phyloP scores from a whole-genome alignment of 2,329 filamentous ascomycete species.

The Colletotrichum sojae region DNA sequence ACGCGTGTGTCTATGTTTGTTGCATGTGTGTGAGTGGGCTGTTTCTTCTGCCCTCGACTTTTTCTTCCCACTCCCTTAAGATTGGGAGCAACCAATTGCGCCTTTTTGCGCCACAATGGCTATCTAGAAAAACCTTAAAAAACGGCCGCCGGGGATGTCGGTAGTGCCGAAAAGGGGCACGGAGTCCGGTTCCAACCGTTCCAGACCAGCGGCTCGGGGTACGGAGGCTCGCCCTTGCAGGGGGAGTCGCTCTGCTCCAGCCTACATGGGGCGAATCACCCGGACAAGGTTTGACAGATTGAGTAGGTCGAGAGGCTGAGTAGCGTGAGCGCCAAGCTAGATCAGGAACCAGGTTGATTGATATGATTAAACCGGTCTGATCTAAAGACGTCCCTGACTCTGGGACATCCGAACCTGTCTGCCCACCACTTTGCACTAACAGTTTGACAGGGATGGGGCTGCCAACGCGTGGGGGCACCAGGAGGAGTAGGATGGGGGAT shows the following conservation, averaged over 20 bases:
- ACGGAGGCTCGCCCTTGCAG: background rate
- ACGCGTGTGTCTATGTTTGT: too few species aligned
- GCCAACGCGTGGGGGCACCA: background rate
- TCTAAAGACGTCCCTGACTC: background rate
- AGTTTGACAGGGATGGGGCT: too few species aligned
- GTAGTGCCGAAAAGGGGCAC: conserved; percentile 34
- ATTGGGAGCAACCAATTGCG: conserved; percentile 1
- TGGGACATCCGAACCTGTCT: too few species aligned
- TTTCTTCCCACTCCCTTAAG: background rate
- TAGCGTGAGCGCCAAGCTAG: conserved; percentile 24
- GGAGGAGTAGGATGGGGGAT: too few species aligned
- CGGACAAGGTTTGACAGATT: conserved; percentile 26
- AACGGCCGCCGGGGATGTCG: conserved; percentile 26
- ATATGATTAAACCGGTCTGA: conserved; percentile 27
- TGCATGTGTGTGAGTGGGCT: too few species aligned
- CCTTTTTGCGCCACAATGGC: conserved; percentile 18
- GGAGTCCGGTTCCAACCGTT: conserved; percentile 28
- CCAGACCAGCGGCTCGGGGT: conserved; percentile 17
- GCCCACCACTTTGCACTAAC: too few species aligned
- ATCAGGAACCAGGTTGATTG: conserved; percentile 36
- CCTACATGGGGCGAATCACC: conserved; percentile 17
- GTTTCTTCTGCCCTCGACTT: conserved; percentile 12
- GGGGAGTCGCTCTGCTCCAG: conserved; percentile 23
- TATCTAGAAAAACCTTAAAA: conserved; percentile 25
- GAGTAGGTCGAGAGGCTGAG: conserved; percentile 31